A percentile compares a stretch with the other conserved stretches of the same genome.
Evolutionary conservation across 2,329 filamentous ascomycete genomes (phyloP).

Genomic region (Cadophora luteo-olivacea): DNA sequence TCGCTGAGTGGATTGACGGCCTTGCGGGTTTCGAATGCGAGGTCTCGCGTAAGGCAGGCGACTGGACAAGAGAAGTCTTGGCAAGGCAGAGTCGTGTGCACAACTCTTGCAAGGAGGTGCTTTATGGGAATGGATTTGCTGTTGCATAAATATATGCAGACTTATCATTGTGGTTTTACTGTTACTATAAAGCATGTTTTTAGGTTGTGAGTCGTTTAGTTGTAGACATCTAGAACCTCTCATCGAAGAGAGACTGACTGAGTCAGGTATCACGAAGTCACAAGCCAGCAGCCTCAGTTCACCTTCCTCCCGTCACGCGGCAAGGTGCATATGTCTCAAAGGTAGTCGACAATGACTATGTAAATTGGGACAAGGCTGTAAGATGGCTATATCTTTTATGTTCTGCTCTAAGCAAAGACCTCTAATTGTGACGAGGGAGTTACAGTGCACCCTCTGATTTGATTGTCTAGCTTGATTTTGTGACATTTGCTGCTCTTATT

Average conservation of each 20-base stretch:
- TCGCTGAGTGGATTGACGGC: slow-evolving; percentile 14
- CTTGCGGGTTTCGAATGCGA: slow-evolving; percentile 32
- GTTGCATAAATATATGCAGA: neutral
- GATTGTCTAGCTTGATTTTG: too few relatives aligned
- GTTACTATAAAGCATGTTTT: neutral
- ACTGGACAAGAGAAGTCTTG: neutral
- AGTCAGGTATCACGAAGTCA: slow-evolving; percentile 9
- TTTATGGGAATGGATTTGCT: neutral
- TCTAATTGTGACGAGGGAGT: too few relatives aligned
- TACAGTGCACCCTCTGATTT: too few relatives aligned
- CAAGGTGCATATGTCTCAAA: neutral
- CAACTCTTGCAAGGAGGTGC: neutral
- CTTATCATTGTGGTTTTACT: neutral
- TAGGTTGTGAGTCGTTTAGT: too few relatives aligned
- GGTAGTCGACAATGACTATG: neutral
- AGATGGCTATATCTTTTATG: neutral
- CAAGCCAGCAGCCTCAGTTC: neutral
- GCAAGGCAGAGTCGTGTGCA: slow-evolving; percentile 8
- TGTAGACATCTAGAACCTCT: neutral
- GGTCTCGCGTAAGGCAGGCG: neutral
- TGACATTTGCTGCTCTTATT: too few relatives aligned
- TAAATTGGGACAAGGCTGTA: neutral
- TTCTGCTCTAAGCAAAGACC: neutral
- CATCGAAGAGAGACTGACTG: neutral
- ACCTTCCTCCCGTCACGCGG: neutral